A percentile compares a stretch with the other conserved stretches of the same genome.
Conservation (phyloP, 2,329 filamentous ascomycete species). For the Metarhizium anisopliae region DNA sequence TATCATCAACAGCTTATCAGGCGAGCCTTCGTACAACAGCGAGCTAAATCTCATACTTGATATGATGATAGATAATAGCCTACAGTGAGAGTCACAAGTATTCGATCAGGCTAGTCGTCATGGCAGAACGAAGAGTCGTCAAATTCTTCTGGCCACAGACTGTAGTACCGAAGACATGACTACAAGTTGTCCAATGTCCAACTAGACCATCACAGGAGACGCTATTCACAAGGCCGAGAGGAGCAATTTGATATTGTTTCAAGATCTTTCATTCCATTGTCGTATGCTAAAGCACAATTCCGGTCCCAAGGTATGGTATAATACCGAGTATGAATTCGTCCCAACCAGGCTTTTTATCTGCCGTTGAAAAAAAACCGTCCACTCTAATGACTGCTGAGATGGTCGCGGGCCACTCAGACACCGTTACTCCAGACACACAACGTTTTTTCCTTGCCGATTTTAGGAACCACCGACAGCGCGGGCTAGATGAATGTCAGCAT, state of each 20-base stretch:
- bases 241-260: neutral
- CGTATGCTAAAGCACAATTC: constrained; percentile 27
- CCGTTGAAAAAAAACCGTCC: constrained; percentile 22
- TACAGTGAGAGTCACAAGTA: too few species aligned
- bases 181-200: neutral
- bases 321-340: constrained; percentile 31
- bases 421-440: constrained; percentile 27
- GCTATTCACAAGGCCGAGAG: neutral
- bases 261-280: constrained; percentile 28
- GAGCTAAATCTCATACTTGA: too few species aligned
- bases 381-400: constrained; percentile 23
- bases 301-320: constrained; percentile 27
- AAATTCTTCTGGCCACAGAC: too few species aligned
- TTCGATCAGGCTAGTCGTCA: too few species aligned
- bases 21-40: too few species aligned
- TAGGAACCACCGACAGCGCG: constrained; percentile 49
- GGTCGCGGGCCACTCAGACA: constrained; percentile 28
- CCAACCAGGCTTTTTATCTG: constrained; percentile 25
- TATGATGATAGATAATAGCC: too few species aligned
- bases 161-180: neutral
- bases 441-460: constrained; percentile 22
- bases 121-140: too few species aligned
- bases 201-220: neutral
- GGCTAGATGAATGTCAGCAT: constrained; percentile 30
- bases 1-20: too few species aligned